Percentiles rank a stretch among this genome's conserved stretches.
phyloP scores from a whole-genome alignment of 139 green algal species.

The Zygnema cylindricum region DNA sequence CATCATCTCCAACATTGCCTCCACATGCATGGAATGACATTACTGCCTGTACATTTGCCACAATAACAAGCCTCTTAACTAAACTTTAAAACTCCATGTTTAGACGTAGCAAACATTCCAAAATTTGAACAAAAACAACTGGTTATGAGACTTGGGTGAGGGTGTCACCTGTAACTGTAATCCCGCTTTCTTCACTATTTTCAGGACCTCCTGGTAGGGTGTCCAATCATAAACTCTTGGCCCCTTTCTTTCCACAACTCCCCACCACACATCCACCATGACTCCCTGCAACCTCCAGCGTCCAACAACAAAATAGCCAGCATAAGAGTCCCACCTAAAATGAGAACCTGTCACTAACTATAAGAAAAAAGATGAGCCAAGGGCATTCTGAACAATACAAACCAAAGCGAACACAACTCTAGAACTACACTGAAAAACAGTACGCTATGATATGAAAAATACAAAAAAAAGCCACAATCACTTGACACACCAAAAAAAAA shows the following conservation, averaged over 20 bases:
- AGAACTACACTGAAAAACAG: too few species aligned
- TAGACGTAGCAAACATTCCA: not conserved
- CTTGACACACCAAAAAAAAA: too few species aligned
- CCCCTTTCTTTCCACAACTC: constrained; percentile 77
- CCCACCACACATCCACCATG: constrained; percentile 77
- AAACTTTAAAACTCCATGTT: too few species aligned
- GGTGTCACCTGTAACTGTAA: constrained; percentile 73
- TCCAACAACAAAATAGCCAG: not conserved
- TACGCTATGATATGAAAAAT: too few species aligned
- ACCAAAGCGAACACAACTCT: too few species aligned
- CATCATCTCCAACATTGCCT: constrained; percentile 89
- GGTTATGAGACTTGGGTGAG: not conserved
- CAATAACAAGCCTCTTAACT: not conserved
- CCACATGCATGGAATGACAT: constrained; percentile 94
- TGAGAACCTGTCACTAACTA: too few species aligned
- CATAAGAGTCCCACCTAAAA: not conserved
- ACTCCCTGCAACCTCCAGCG: constrained; percentile 18
- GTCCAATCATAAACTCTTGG: constrained; percentile 83
- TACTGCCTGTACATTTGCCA: constrained; percentile 75
- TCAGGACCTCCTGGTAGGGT: constrained; percentile 83
- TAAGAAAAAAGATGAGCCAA: too few species aligned
- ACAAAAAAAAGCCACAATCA: too few species aligned
- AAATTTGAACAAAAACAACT: not conserved
- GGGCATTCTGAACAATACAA: too few species aligned
- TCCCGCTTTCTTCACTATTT: constrained; percentile 74